Evolutionary conservation across 2,329 filamentous ascomycete genomes (phyloP).

Genomic region (Neonectria sp.): DNA sequence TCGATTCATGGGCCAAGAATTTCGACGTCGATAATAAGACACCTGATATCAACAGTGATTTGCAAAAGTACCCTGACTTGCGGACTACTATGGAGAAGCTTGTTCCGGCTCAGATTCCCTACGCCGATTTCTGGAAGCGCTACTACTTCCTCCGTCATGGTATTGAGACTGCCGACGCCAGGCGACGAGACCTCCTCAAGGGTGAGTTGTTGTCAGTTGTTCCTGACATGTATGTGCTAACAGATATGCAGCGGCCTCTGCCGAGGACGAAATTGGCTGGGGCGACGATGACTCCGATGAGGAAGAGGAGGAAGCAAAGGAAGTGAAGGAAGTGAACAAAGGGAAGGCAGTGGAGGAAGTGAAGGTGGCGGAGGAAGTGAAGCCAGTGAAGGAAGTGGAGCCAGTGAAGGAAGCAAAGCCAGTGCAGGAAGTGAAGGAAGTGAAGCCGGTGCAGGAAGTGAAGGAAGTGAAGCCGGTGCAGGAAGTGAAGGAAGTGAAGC

Average conservation of each 20-base stretch:
- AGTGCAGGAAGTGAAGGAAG: background rate
- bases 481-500: constrained; percentile 70
- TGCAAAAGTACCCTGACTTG: constrained; percentile 90
- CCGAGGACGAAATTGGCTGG: constrained; percentile 81
- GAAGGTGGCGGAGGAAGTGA: background rate
- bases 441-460: constrained; percentile 70
- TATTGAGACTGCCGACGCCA: constrained; percentile 92
- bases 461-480: constrained; percentile 62
- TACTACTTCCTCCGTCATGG: constrained; percentile 97
- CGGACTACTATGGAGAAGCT: constrained; percentile 93
- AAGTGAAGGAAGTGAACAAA: constrained; percentile 8
- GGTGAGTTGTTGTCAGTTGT: constrained; percentile 68
- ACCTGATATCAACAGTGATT: constrained; percentile 82
- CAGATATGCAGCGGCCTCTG: constrained; percentile 69
- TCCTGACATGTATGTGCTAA: constrained; percentile 29
- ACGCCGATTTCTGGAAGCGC: constrained; percentile 90
- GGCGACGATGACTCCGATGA: constrained; percentile 81
- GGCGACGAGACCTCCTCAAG: constrained; percentile 90
- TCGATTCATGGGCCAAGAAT: constrained; percentile 77
- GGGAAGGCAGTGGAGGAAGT: background rate
- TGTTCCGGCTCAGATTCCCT: constrained; percentile 94
- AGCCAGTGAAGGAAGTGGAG: constrained; percentile 26
- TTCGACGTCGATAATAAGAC: constrained; percentile 92
- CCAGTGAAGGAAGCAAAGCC: constrained; percentile 8
- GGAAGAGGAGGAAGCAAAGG: constrained; percentile 29